These are phyloP conservation scores for Calamus simplicifolius DNA, from an alignment of 176 grass and related monocot species.

Conservation along the genomic window DNA sequence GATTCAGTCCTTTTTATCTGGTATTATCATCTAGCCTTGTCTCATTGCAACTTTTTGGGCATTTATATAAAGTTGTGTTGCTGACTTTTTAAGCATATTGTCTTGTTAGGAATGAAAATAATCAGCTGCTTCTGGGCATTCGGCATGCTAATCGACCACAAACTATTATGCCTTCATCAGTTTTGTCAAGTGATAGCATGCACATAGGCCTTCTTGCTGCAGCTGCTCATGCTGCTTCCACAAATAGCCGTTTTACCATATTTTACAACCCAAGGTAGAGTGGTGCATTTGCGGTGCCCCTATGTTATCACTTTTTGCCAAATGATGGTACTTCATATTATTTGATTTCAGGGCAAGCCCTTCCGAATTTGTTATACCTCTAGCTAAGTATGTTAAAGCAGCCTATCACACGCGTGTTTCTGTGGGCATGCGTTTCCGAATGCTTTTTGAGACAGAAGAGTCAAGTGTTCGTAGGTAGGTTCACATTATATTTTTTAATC, in stretches of 20 bases:
- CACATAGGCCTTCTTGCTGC: conserved; percentile 96
- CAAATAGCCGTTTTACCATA: conserved; percentile 96
- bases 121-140: conserved; percentile 91
- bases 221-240: conserved; percentile 89
- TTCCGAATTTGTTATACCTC: conserved; percentile 92
- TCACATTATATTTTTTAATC: no score
- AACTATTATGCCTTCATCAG: conserved; percentile 96
- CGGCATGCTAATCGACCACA: conserved; percentile 80
- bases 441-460: conserved; percentile 99
- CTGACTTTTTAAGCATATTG: background rate
- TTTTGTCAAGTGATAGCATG: conserved; percentile 99
- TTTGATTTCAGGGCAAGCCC: conserved; percentile 70
- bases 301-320: background rate
- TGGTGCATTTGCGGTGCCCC: background rate
- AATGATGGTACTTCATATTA: no score
- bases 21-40: conserved; percentile 21
- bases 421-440: conserved; percentile 94
- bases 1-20: conserved; percentile 99
- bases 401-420: conserved; percentile 97
- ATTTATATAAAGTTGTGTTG: background rate
- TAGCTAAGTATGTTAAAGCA: conserved; percentile 89
- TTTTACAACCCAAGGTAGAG: conserved; percentile 96
- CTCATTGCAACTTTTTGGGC: background rate
- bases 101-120: conserved; percentile 71
- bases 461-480: conserved; percentile 82